Evolutionary conservation across 2,329 filamentous ascomycete species (phyloP).

Genomic region (Exophiala xenobiotica): DNA sequence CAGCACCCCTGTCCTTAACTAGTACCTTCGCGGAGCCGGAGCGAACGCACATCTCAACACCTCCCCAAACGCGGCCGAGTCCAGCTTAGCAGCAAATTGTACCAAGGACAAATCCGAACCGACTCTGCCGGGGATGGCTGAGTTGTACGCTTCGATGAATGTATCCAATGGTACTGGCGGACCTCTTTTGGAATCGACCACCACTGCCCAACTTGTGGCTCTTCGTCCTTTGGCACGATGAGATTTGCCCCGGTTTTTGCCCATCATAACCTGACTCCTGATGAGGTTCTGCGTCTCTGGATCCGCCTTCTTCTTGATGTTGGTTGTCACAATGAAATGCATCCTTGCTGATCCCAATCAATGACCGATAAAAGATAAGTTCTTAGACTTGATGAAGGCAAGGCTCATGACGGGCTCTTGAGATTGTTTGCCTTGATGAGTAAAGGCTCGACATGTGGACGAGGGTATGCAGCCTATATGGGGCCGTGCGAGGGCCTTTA

Average conservation of each 20-base stretch:
- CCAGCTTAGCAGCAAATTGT: slow-evolving; percentile 33
- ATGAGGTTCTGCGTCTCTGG: slow-evolving; percentile 17
- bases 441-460: too few species aligned
- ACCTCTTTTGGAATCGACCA: slow-evolving; percentile 6
- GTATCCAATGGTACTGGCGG: slow-evolving; percentile 8
- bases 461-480: background rate
- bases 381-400: background rate
- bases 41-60: slow-evolving; percentile 38
- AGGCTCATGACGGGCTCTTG: too few species aligned
- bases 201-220: background rate
- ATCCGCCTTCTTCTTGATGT: slow-evolving; percentile 11
- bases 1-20: too few species aligned
- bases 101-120: slow-evolving; percentile 30
- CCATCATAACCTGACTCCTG: slow-evolving; percentile 21
- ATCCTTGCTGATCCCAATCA: slow-evolving; percentile 8
- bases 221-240: background rate
- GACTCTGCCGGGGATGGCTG: slow-evolving; percentile 12
- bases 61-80: slow-evolving; percentile 29
- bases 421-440: background rate
- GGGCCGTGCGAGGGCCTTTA: background rate
- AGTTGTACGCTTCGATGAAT: slow-evolving; percentile 3
- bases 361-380: background rate
- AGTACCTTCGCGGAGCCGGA: too few species aligned
- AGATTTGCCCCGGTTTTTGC: slow-evolving; percentile 17
- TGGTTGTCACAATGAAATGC: slow-evolving; percentile 18